Evolutionary conservation across 441 rosid genomes (phyloP), one percentile per base, ranked within the genome.

Genomic region (Viola pubescens): DNA sequence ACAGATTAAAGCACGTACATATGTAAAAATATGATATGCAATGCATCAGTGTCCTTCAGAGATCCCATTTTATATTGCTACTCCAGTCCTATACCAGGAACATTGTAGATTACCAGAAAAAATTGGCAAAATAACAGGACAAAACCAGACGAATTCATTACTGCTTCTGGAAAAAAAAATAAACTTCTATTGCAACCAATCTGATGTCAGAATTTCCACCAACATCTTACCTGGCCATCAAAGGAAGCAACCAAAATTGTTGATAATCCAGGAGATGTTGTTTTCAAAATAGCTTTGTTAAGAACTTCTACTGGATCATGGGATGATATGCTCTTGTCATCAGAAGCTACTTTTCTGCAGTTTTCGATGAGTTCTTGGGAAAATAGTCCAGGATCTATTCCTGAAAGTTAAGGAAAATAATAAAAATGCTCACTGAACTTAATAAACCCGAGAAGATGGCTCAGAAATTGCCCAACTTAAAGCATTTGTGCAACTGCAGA

Each of bases 221-320:
- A 19, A 19, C 26, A 19, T 19, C 66, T 56, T 76, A 90, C 97
- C 88, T 70, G 83, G 61, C 77, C 77, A 56, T 82, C 80, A 55
- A 88, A 82, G 70, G 67, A 79, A 63, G 91, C 91, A 55, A 90
- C 70, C 73, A 90, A 73, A 63, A 77, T 84, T 13, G 96, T 85
- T 10, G 88, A 87, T 53, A 74, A 79, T 66, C 94, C 97, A 60
- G 55, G 64, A 57, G 86, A 78, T 40, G 70, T 69, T 11, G 88
- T 76, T 73, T 58, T 82, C 46, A 58, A 70, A 63, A 69, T 81
- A 79, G 91, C 82, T 82, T 64, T 78, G 54, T 53, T 41, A n/a
- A 88, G 82, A 58, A 86, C 72, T 66, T 80, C 76, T 2, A 77
- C 67, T 6, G 94, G 94, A 54, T 79, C 77, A 65, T 64, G 68